These are phyloP conservation scores for Neofusicoccum kwambonambiense DNA, from an alignment of 2,329 filamentous ascomycete genomes.

Conservation along the genomic window DNA sequence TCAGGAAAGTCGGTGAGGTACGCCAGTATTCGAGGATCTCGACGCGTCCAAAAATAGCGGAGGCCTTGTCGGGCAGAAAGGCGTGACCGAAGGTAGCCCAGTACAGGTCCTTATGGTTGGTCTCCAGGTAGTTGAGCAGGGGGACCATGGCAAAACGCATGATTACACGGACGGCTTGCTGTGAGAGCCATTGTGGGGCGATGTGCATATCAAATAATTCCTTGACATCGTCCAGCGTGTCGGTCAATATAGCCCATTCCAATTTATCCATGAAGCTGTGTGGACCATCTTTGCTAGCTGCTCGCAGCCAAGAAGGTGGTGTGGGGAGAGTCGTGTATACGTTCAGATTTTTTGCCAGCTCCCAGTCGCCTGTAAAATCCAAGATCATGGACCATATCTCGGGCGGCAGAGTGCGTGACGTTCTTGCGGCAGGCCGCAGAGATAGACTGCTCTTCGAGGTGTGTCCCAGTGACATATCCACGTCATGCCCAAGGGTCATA, in stretches of 20 bases:
- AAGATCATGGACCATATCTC: conserved; percentile 91
- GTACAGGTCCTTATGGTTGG: conserved; percentile 70
- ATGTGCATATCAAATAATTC: conserved; percentile 67
- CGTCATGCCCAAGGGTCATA: conserved; percentile 69
- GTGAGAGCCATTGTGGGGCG: conserved; percentile 72
- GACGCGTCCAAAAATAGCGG: conserved; percentile 77
- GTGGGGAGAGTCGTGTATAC: conserved; percentile 75
- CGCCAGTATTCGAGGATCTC: conserved; percentile 92
- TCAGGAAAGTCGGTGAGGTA: conserved; percentile 75
- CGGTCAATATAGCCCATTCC: conserved; percentile 80
- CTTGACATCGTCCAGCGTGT: conserved; percentile 68
- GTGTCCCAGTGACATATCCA: conserved; percentile 50
- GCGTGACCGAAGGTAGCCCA: conserved; percentile 80
- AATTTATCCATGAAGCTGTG: conserved; percentile 74
- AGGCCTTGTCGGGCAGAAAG: conserved; percentile 83
- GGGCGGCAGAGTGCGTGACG: conserved; percentile 59
- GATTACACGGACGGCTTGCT: conserved; percentile 80
- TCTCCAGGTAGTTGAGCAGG: conserved; percentile 71
- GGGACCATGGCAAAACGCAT: conserved; percentile 86
- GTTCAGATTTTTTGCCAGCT: conserved; percentile 76
- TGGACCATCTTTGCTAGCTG: conserved; percentile 63
- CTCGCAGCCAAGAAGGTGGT: conserved; percentile 69
- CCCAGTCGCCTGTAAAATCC: conserved; percentile 84
- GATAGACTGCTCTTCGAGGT: conserved; percentile 26
- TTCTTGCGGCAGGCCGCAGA: not conserved